Percentiles rank a stretch among this genome's conserved stretches.
These are phyloP conservation scores for Fusarium sp. DNA, from an alignment of 2,329 filamentous ascomycete species.

Conservation along the genomic window DNA sequence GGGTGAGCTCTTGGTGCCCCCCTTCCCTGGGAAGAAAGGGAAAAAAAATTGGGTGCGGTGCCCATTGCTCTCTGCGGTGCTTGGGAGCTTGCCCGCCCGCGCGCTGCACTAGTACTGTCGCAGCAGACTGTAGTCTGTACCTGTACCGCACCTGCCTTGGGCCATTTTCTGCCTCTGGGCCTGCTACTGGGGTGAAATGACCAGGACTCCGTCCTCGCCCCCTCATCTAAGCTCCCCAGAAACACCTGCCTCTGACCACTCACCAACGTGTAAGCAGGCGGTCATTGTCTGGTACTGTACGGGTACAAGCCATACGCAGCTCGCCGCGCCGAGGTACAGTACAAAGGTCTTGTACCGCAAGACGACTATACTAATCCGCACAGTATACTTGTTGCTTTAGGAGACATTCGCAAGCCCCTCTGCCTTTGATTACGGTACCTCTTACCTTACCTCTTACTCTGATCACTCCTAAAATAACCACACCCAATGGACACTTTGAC, in stretches of 20 bases:
- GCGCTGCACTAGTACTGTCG: constrained; percentile 37
- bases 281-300: constrained; percentile 51
- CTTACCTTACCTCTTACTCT: constrained; percentile 9
- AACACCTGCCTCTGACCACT: constrained; percentile 37
- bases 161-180: constrained; percentile 21
- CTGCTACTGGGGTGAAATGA: constrained; percentile 28
- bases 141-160: constrained; percentile 34
- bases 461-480: constrained; percentile 26
- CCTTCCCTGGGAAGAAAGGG: constrained; percentile 14
- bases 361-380: constrained; percentile 37
- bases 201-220: constrained; percentile 35
- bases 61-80: constrained; percentile 32
- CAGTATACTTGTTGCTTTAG: constrained; percentile 46
- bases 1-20: constrained; percentile 38
- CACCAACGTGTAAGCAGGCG: constrained; percentile 30
- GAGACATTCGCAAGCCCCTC: constrained; percentile 40
- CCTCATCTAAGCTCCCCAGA: constrained; percentile 36
- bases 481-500: constrained; percentile 1
- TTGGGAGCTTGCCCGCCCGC: constrained; percentile 25
- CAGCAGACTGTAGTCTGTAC: constrained; percentile 27
- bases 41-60: constrained; percentile 43
- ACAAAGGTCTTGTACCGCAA: constrained; percentile 47
- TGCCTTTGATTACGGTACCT: constrained; percentile 33
- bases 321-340: constrained; percentile 49
- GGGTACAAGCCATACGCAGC: constrained; percentile 47